These are phyloP conservation scores for Candida pseudoviswanathii DNA, from an alignment of 1,139 yeast species.

Conservation along the genomic window DNA sequence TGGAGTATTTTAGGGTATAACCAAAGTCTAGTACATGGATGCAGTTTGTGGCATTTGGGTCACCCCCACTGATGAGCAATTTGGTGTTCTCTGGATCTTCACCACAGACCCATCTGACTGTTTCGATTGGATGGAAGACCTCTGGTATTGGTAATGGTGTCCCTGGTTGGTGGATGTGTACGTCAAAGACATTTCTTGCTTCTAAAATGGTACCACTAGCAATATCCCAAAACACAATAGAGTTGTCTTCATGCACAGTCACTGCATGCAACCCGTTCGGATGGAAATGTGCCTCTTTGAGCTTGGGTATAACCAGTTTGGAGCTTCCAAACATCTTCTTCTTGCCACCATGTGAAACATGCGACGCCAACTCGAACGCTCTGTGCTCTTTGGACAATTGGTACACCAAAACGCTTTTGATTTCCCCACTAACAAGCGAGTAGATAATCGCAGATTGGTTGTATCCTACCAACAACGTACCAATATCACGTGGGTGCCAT, in stretches of 20 bases:
- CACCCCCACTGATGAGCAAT: constrained; percentile 72
- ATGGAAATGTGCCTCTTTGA: constrained; percentile 74
- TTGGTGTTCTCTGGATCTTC: constrained; percentile 80
- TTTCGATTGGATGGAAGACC: constrained; percentile 36
- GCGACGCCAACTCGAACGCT: constrained; percentile 36
- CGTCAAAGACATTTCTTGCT: constrained; percentile 72
- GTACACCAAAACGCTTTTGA: constrained; percentile 59
- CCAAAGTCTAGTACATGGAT: constrained; percentile 77
- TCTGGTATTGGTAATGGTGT: constrained; percentile 23
- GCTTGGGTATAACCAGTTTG: constrained; percentile 49
- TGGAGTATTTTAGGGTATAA: constrained; percentile 71
- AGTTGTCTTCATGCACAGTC: constrained; percentile 78
- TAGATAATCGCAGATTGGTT: constrained; percentile 69
- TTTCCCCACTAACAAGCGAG: constrained; percentile 61
- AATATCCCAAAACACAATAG: constrained; percentile 92
- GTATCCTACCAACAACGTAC: constrained; percentile 74
- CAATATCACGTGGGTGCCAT: constrained; percentile 90
- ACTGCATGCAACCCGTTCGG: constrained; percentile 89
- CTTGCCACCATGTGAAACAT: constrained; percentile 44
- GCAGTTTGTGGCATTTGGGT: constrained; percentile 48
- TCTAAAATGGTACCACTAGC: constrained; percentile 70
- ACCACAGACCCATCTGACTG: constrained; percentile 73
- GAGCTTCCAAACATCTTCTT: constrained; percentile 44
- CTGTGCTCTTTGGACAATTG: constrained; percentile 41
- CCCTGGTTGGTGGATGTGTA: constrained; percentile 61